Conservation (phyloP, 2,329 filamentous ascomycete species). For the Pseudophaeomoniella oleicola region DNA sequence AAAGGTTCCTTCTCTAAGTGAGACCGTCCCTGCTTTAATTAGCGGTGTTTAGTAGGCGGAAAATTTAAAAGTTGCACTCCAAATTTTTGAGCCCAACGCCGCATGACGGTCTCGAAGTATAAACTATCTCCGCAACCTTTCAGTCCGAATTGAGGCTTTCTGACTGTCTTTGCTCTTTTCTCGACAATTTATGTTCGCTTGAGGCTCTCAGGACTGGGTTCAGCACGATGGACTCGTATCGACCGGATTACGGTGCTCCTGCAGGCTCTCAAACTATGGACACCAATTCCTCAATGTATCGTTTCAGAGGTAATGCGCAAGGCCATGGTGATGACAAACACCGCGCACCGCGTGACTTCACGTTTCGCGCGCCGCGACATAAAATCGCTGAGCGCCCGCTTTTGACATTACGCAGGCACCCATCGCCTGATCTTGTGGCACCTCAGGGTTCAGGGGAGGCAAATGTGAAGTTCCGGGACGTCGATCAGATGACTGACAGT, state of each 20-base stretch:
- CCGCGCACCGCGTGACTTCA: conserved; percentile 1
- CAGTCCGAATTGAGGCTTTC: too few species aligned
- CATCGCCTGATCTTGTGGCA: background rate
- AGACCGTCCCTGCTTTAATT: too few species aligned
- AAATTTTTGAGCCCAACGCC: too few species aligned
- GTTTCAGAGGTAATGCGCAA: conserved; percentile 1
- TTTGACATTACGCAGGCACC: conserved; percentile 1
- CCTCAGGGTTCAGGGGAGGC: background rate
- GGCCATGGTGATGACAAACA: background rate
- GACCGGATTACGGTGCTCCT: conserved; percentile 1
- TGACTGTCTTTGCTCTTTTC: too few species aligned
- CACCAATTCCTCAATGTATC: conserved; percentile 2
- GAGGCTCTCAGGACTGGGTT: too few species aligned
- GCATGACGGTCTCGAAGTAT: too few species aligned
- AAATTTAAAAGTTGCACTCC: too few species aligned
- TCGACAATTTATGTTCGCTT: too few species aligned
- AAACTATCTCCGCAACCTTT: too few species aligned
- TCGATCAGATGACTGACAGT: conserved; percentile 27
- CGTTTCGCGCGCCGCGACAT: conserved; percentile 1
- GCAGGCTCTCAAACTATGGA: background rate
- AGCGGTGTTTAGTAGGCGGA: too few species aligned
- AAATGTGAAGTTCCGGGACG: conserved; percentile 9
- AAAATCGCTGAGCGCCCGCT: conserved; percentile 5
- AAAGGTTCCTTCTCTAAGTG: too few species aligned
- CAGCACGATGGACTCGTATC: conserved; percentile 1